Evolutionary conservation across 2,329 filamentous ascomycete species (phyloP).

Genomic region (Drechslera avenae): DNA sequence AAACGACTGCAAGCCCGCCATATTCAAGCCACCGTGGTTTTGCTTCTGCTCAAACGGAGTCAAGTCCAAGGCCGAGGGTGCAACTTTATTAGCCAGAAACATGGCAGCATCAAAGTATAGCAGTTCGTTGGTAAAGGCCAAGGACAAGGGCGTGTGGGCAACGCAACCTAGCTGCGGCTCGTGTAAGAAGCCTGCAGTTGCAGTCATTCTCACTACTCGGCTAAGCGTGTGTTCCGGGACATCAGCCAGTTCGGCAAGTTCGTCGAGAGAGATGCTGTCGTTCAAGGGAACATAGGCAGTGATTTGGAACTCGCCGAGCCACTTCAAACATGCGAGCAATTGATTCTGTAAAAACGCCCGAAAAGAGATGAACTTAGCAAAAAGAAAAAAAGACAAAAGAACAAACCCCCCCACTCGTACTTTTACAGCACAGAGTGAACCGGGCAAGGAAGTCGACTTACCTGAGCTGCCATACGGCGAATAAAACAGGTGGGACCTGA

Average conservation of each 20-base stretch:
- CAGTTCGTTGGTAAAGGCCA: conserved; percentile 44
- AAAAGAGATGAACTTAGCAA: background rate
- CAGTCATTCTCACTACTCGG: conserved; percentile 41
- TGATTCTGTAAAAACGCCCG: conserved; percentile 21
- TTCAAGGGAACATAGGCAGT: conserved; percentile 53
- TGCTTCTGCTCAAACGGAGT: conserved; percentile 21
- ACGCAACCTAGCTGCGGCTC: conserved; percentile 27
- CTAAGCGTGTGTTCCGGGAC: conserved; percentile 48
- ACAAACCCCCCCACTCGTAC: too few relatives aligned
- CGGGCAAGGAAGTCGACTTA: too few relatives aligned
- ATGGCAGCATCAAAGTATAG: conserved; percentile 47
- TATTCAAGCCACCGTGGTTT: conserved; percentile 1
- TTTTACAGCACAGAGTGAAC: too few relatives aligned
- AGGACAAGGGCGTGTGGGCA: conserved; percentile 49
- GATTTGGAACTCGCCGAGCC: conserved; percentile 54
- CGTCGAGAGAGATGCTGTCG: conserved; percentile 45
- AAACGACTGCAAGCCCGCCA: conserved; percentile 21
- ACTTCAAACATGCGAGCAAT: conserved; percentile 50
- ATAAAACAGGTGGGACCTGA: conserved; percentile 7
- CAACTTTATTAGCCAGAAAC: conserved; percentile 47
- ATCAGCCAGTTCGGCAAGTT: conserved; percentile 51
- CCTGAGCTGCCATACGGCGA: conserved; percentile 4
- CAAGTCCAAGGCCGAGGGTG: conserved; percentile 44
- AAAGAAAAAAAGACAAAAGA: too few relatives aligned
- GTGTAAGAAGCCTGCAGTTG: conserved; percentile 18